phyloP scores from a whole-genome alignment of 2,329 filamentous ascomycete species.

The Cyphellophora attinorum region DNA sequence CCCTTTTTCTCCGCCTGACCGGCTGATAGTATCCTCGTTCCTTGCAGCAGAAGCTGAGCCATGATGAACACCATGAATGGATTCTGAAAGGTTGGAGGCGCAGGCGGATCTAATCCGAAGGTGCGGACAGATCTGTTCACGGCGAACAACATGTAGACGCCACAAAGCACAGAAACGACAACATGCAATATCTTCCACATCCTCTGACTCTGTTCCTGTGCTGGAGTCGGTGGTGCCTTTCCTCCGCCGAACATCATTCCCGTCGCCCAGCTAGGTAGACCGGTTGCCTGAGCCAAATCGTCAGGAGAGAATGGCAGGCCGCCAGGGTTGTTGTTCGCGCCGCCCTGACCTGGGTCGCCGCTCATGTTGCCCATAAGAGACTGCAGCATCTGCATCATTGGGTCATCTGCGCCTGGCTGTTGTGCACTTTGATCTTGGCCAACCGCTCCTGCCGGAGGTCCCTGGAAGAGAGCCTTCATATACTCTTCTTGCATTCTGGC shows the following conservation, averaged over 20 bases:
- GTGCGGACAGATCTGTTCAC: slow-evolving; percentile 26
- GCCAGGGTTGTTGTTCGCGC: slow-evolving; percentile 8
- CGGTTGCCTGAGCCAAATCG: slow-evolving; percentile 18
- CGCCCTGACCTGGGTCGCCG: slow-evolving; percentile 4
- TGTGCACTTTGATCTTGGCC: slow-evolving; percentile 10
- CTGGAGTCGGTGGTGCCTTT: slow-evolving; percentile 27
- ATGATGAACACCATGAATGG: slow-evolving; percentile 37
- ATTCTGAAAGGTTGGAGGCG: slow-evolving; percentile 34
- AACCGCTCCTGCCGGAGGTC: background rate
- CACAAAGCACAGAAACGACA: slow-evolving; percentile 47
- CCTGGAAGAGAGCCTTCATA: slow-evolving; percentile 11
- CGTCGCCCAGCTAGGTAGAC: slow-evolving; percentile 23
- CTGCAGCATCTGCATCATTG: slow-evolving; percentile 46
- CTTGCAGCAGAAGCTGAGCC: slow-evolving; percentile 34
- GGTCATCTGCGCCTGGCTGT: slow-evolving; percentile 29
- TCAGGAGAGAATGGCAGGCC: slow-evolving; percentile 13
- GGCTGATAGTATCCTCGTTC: slow-evolving; percentile 24
- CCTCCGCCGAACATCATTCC: slow-evolving; percentile 28
- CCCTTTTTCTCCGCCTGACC: slow-evolving; percentile 20
- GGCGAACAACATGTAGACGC: slow-evolving; percentile 39
- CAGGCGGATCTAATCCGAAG: slow-evolving; percentile 31
- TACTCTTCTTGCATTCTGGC: slow-evolving; percentile 32
- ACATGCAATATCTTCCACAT: slow-evolving; percentile 51
- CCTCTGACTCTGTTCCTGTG: slow-evolving; percentile 24
- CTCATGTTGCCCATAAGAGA: slow-evolving; percentile 35